Percentiles rank a stretch among this genome's conserved stretches.
phyloP scores from a whole-genome alignment of 1,284 basidiomycete genomes.

The Sphaerobolus stellatus region DNA sequence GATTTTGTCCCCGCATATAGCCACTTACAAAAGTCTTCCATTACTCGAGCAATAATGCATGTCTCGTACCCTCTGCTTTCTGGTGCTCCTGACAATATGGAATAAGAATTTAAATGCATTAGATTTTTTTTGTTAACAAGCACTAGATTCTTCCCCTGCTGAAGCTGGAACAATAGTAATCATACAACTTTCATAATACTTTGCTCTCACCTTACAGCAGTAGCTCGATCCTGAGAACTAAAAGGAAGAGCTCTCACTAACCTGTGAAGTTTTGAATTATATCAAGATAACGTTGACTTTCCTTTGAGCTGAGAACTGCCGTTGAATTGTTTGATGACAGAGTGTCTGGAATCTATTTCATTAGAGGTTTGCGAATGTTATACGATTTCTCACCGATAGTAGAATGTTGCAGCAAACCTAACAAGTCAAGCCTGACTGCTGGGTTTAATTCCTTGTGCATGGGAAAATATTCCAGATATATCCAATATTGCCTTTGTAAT shows the following conservation, averaged over 20 bases:
- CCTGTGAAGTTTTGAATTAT: constrained; percentile 22
- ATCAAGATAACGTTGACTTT: constrained; percentile 25
- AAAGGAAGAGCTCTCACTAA: constrained; percentile 33
- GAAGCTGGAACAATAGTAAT: no score
- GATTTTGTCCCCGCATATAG: not conserved
- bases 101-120: constrained; percentile 33
- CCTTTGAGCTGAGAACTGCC: constrained; percentile 37
- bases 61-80: constrained; percentile 6
- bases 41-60: constrained; percentile 9
- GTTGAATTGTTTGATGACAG: constrained; percentile 46
- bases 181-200: not conserved
- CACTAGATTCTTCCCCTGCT: constrained; percentile 12
- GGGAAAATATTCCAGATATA: constrained; percentile 53
- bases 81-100: constrained; percentile 8
- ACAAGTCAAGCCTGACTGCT: constrained; percentile 41
- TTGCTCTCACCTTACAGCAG: constrained; percentile 3
- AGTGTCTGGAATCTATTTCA: constrained; percentile 27
- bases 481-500: constrained; percentile 56
- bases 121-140: constrained; percentile 20
- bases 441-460: constrained; percentile 32
- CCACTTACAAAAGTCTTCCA: constrained; percentile 10
- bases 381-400: constrained; percentile 42
- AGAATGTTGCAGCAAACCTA: constrained; percentile 46
- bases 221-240: not conserved
- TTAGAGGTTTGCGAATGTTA: not conserved